These are phyloP conservation scores for Ajuga reptans DNA, from an alignment of 305 asterid species.

Conservation along the genomic window DNA sequence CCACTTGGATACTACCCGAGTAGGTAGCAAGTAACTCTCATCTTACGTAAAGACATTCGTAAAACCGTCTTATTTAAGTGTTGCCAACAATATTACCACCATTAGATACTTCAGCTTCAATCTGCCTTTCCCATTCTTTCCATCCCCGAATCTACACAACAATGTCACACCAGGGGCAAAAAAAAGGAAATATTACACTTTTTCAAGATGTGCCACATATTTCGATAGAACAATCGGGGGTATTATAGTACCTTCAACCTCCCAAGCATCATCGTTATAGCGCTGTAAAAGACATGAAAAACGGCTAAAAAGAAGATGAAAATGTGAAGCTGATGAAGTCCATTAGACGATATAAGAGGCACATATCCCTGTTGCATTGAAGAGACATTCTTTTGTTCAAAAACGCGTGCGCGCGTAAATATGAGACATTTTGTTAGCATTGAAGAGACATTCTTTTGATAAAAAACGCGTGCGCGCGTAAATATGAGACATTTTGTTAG, in stretches of 20 bases:
- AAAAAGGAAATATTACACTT: no score
- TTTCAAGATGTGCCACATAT: neutral
- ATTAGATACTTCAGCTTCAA: conserved; percentile 32
- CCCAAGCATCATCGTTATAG: conserved; percentile 81
- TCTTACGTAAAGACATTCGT: no score
- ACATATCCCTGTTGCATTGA: conserved; percentile 50
- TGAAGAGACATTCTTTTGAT: no score
- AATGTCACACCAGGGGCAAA: no score
- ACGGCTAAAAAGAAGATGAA: conserved; percentile 95
- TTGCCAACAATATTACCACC: conserved; percentile 36
- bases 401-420: no score
- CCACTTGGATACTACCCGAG: no score
- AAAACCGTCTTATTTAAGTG: no score
- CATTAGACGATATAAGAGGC: conserved; percentile 66
- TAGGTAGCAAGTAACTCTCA: no score
- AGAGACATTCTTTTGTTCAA: neutral
- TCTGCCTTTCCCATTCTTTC: conserved; percentile 77
- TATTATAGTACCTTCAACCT: conserved; percentile 67
- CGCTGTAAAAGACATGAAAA: conserved; percentile 76
- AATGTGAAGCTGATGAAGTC: conserved; percentile 89
- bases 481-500: no score
- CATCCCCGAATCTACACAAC: conserved; percentile 69
- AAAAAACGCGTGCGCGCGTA: no score
- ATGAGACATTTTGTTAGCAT: no score
- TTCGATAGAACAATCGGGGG: no score